Percentiles rank a stretch among this genome's conserved stretches.
These are phyloP conservation scores for Boletus barrowsii DNA, from an alignment of 768 basidiomycete genomes.

Conservation along the genomic window DNA sequence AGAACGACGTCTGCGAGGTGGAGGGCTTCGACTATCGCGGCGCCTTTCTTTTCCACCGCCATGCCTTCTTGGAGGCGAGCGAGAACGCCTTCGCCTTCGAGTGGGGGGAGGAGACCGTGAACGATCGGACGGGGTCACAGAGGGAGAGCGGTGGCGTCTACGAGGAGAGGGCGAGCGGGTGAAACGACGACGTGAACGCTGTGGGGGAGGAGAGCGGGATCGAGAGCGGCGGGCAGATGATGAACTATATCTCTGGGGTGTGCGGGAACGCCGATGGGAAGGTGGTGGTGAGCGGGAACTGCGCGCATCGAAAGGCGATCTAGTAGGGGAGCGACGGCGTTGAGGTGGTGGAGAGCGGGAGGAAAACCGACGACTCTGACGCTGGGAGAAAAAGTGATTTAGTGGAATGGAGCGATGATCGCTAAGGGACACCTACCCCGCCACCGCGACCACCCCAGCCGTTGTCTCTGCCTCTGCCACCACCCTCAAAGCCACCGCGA, in stretches of 20 bases:
- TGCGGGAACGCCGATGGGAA: constrained; percentile 36
- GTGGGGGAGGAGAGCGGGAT: constrained; percentile 28
- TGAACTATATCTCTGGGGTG: constrained; percentile 29
- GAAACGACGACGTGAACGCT: constrained; percentile 24
- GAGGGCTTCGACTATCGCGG: constrained; percentile 33
- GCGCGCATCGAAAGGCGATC: constrained; percentile 34
- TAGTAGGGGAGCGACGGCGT: constrained; percentile 43
- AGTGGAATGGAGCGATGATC: constrained; percentile 2
- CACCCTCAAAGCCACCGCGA: constrained; percentile 47
- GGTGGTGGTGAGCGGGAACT: constrained; percentile 40
- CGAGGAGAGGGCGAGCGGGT: constrained; percentile 28
- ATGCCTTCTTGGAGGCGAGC: constrained; percentile 28
- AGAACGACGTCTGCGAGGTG: constrained; percentile 40
- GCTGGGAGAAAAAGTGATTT: constrained; percentile 25
- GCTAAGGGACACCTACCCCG: constrained; percentile 31
- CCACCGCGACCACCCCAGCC: constrained; percentile 72
- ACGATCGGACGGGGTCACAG: constrained; percentile 33
- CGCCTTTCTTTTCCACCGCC: constrained; percentile 17
- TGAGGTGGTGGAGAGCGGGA: constrained; percentile 47
- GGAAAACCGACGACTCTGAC: constrained; percentile 44
- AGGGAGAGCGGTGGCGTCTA: constrained; percentile 33
- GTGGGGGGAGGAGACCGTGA: constrained; percentile 41
- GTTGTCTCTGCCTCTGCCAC: constrained; percentile 48
- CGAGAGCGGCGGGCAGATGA: constrained; percentile 41
- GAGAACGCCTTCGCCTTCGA: constrained; percentile 38